Percentiles rank a stretch among this genome's conserved stretches.
phyloP scores from a whole-genome alignment of 2,329 filamentous ascomycete genomes.

The Didymosphaeria variabile region DNA sequence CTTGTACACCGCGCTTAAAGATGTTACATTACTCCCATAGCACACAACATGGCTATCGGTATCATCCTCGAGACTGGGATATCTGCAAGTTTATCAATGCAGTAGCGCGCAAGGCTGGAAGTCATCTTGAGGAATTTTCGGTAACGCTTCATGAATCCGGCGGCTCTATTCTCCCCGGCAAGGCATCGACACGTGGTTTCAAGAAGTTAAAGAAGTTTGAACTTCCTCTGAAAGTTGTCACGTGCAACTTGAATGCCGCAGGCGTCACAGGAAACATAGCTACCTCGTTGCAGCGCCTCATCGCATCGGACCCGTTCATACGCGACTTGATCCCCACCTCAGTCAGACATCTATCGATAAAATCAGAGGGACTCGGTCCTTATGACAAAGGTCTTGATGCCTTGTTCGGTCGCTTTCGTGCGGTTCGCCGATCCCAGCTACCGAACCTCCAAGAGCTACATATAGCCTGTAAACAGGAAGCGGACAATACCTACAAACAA shows the following conservation, averaged over 20 bases:
- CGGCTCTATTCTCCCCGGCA: conserved; percentile 29
- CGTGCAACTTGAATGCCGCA: conserved; percentile 26
- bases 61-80: conserved; percentile 30
- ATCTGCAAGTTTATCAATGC: conserved; percentile 32
- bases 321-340: conserved; percentile 26
- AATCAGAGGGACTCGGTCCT: conserved; percentile 20
- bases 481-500: conserved; percentile 26
- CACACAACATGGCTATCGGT: conserved; percentile 14
- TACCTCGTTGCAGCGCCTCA: conserved; percentile 15
- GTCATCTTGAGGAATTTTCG: conserved; percentile 32
- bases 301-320: conserved; percentile 20
- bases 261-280: conserved; percentile 14
- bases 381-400: conserved; percentile 29
- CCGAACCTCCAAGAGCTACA: conserved; percentile 27
- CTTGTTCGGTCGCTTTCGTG: conserved; percentile 29
- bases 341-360: conserved; percentile 24
- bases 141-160: conserved; percentile 20
- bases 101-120: conserved; percentile 28
- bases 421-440: conserved; percentile 22
- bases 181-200: conserved; percentile 29
- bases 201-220: conserved; percentile 29
- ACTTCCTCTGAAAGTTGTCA: conserved; percentile 27
- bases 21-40: conserved; percentile 29
- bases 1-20: conserved; percentile 28
- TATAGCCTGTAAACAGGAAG: conserved; percentile 20